Evolutionary conservation across 176 grass and related monocot genomes (phyloP).

Genomic region (Typha latifolia): DNA sequence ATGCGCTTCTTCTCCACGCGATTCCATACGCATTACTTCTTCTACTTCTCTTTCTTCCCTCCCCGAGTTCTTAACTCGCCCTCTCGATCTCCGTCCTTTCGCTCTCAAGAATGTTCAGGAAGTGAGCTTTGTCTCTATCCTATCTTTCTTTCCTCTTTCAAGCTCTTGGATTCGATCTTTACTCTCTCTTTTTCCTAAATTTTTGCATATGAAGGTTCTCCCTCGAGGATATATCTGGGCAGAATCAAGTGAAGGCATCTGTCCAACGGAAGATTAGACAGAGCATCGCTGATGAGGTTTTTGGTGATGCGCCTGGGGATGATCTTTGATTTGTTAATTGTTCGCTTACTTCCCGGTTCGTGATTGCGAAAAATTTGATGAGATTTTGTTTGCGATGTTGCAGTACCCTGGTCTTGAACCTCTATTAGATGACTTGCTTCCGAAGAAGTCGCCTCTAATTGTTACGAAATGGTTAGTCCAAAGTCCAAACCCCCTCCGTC

Average conservation of each 20-base stretch:
- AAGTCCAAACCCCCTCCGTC: no score
- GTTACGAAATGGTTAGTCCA: slow-evolving; percentile 75
- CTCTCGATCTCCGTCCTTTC: no score
- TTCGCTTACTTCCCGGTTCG: not conserved
- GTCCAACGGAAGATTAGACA: slow-evolving; percentile 81
- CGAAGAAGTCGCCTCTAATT: slow-evolving; percentile 78
- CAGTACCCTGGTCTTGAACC: slow-evolving; percentile 92
- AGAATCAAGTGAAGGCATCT: slow-evolving; percentile 96
- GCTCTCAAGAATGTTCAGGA: no score
- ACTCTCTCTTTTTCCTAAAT: no score
- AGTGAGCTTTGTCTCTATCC: no score
- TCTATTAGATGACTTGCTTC: slow-evolving; percentile 77
- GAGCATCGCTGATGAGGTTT: slow-evolving; percentile 81
- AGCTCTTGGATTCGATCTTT: no score
- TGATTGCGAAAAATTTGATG: slow-evolving; percentile 1
- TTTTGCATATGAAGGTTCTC: slow-evolving; percentile 48
- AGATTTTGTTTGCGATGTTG: slow-evolving; percentile 13
- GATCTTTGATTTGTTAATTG: not conserved
- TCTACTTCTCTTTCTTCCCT: no score
- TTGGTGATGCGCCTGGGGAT: not conserved
- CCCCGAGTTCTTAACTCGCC: no score
- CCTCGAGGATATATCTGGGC: slow-evolving; percentile 76
- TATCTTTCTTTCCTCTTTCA: no score
- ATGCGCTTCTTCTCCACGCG: no score
- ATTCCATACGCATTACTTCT: no score